Evolutionary conservation across 768 basidiomycete species (phyloP), one percentile per base, ranked within the genome.

Genomic region (button mushroom (Agaricus bisporus)): DNA sequence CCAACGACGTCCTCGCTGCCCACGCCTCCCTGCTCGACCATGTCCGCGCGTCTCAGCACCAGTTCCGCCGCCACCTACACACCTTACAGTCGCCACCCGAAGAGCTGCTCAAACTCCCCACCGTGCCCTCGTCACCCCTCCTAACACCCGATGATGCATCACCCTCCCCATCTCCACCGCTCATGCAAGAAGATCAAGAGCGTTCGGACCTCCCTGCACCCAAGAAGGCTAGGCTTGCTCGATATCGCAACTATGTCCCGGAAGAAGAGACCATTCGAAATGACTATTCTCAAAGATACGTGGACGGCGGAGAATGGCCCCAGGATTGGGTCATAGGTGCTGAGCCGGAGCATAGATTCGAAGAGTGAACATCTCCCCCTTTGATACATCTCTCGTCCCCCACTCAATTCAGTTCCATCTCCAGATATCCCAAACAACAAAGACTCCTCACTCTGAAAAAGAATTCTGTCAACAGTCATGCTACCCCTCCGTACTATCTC

Each of bases 221-320:
- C 5, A 93, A 93, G 64, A 80, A 82, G 4, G 87, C 88, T 0
- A 79, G 89, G 3, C 71, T 80, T 5, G 75, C 78, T 18, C 77
- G 87, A 35, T 93, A 91, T 59, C 65, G 66, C 32, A 94, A 95
- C 63, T 95, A 95, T 59, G 78, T 94, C 14, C 86, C 90, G 1
- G 91, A 93, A 57, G 95, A 99, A 64, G 95, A 99, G 67, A 98
- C 94, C 0, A 89, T 99, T 41, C 79, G 97, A 45, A 98, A 97
- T 61, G 95, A 99, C 71, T 93, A 95, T 64, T 91, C 88, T 0
- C 86, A 88, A 67, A 74, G 86, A 58, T 98, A 95, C 67, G 92
- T 95, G 32, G 86, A 91, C 61, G 80, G 88, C 2, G 95, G 94
- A 9, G 88, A 91, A 58, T 93, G 94, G 85, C 91, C 94, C 1